Evolutionary conservation across 176 grass and related monocot species (phyloP).

Genomic region (Aegilops sharonensis): DNA sequence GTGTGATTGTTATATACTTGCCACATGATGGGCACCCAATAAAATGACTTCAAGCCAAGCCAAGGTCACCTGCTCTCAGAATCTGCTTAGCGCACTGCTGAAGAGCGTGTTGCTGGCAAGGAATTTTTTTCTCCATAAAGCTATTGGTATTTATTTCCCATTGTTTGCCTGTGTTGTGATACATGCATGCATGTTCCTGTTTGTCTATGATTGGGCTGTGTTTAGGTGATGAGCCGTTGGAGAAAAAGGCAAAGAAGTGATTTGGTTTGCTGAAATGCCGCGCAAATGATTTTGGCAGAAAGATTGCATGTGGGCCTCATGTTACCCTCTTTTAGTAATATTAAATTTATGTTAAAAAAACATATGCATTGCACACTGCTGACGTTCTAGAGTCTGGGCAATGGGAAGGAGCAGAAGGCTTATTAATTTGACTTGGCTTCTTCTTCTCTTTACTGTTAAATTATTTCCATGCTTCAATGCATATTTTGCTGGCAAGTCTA

Average conservation of each 20-base stretch:
- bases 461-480: slow-evolving; percentile 13
- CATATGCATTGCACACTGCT: slow-evolving; percentile 22
- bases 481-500: slow-evolving; percentile 13
- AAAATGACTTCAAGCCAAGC: slow-evolving; percentile 29
- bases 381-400: slow-evolving; percentile 25
- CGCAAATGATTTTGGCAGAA: slow-evolving; percentile 18
- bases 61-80: slow-evolving; percentile 46
- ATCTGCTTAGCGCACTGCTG: slow-evolving; percentile 41
- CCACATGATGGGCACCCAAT: slow-evolving; percentile 42
- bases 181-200: slow-evolving; percentile 36
- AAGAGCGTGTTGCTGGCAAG: slow-evolving; percentile 41
- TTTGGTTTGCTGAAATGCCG: slow-evolving; percentile 41
- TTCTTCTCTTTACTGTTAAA: slow-evolving; percentile 19
- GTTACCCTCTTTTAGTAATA: slow-evolving; percentile 3
- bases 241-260: neutral
- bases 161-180: slow-evolving; percentile 2
- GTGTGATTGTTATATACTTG: slow-evolving; percentile 34
- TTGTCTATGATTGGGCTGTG: slow-evolving; percentile 33
- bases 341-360: slow-evolving; percentile 27
- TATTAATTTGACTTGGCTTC: slow-evolving; percentile 5
- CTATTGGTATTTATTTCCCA: neutral
- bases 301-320: slow-evolving; percentile 36
- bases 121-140: neutral
- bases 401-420: neutral
- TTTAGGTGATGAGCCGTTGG: slow-evolving; percentile 24